Percentiles rank a stretch among this genome's conserved stretches.
Evolutionary conservation across 2,329 filamentous ascomycete genomes (phyloP).

Genomic region (Alternaria dauci): DNA sequence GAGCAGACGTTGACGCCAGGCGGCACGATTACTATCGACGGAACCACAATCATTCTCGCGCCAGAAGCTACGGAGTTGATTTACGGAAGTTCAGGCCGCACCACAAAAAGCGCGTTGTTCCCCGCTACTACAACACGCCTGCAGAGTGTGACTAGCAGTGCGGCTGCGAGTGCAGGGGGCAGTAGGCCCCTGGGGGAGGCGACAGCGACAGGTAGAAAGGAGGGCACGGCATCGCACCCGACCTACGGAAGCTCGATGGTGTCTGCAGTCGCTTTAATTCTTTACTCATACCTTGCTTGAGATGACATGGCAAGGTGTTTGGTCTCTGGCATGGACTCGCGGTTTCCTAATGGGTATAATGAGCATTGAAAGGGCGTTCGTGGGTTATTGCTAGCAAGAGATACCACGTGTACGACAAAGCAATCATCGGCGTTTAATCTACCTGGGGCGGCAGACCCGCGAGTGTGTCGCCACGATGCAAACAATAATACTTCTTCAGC

Average conservation of each 20-base stretch:
- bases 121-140: constrained; percentile 47
- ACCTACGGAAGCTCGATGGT: neutral
- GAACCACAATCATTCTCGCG: constrained; percentile 46
- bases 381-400: neutral
- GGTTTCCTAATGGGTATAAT: neutral
- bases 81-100: constrained; percentile 45
- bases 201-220: constrained; percentile 15
- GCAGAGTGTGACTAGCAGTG: constrained; percentile 13
- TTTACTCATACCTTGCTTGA: neutral
- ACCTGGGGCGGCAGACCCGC: neutral
- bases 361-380: neutral
- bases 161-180: constrained; percentile 27
- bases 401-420: constrained; percentile 7
- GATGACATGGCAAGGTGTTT: neutral
- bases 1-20: constrained; percentile 53
- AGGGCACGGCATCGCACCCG: constrained; percentile 3
- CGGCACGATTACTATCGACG: constrained; percentile 42
- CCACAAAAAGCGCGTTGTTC: constrained; percentile 48
- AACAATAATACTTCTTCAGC: neutral
- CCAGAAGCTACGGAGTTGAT: constrained; percentile 49
- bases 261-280: neutral
- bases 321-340: neutral
- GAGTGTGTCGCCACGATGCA: neutral
- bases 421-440: neutral
- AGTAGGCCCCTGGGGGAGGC: constrained; percentile 20